Conservation (phyloP, 495 filamentous ascomycete genomes). For the Amphirosellinia nigrospora region DNA sequence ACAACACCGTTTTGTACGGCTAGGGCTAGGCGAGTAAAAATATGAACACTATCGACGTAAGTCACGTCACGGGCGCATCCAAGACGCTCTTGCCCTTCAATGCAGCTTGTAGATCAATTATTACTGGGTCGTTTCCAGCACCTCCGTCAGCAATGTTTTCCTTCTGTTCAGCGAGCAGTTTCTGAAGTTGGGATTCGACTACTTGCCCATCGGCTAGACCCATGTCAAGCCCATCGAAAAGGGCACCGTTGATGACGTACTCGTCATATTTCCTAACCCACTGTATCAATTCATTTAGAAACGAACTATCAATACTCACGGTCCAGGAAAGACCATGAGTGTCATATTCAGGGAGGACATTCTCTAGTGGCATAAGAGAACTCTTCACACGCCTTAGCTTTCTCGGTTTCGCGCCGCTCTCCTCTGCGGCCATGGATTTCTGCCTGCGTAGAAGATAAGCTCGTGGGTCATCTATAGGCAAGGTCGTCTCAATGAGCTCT, state of each 20-base stretch:
- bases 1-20: background rate
- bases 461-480: conserved; percentile 47
- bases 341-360: conserved; percentile 36
- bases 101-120: conserved; percentile 5
- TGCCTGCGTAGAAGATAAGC: conserved; percentile 49
- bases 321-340: conserved; percentile 35
- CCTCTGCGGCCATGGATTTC: conserved; percentile 38
- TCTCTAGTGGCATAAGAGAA: conserved; percentile 54
- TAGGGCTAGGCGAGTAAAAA: background rate
- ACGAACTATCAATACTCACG: conserved; percentile 24
- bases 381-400: conserved; percentile 48
- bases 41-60: background rate
- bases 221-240: conserved; percentile 35
- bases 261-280: conserved; percentile 28
- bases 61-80: background rate
- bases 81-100: conserved; percentile 15
- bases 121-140: background rate
- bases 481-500: conserved; percentile 36
- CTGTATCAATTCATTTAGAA: conserved; percentile 16
- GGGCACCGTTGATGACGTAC: conserved; percentile 29
- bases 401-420: conserved; percentile 27
- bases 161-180: conserved; percentile 18
- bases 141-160: background rate
- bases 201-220: conserved; percentile 29
- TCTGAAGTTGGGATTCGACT: conserved; percentile 29